Evolutionary conservation across 2,329 filamentous ascomycete genomes (phyloP).

Genomic region (Fusarium sp.): DNA sequence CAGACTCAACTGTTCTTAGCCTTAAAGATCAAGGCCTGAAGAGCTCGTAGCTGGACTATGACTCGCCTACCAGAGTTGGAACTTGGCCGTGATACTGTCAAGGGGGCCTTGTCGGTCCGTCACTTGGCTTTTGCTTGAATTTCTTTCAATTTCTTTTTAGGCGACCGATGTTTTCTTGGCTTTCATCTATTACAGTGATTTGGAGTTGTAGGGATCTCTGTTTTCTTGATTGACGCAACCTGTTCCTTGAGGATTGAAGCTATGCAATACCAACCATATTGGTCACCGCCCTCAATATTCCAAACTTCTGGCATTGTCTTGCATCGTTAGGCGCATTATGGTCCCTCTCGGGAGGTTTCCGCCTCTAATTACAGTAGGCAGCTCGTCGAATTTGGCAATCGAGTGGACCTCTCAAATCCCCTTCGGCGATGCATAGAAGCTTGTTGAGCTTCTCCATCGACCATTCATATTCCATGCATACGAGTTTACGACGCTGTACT

Average conservation of each 20-base stretch:
- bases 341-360: slow-evolving; percentile 13
- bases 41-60: slow-evolving; percentile 18
- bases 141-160: slow-evolving; percentile 23
- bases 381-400: slow-evolving; percentile 15
- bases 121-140: slow-evolving; percentile 14
- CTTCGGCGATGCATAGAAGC: slow-evolving; percentile 24
- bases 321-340: slow-evolving; percentile 2
- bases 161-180: slow-evolving; percentile 20
- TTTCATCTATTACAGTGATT: neutral
- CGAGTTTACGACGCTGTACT: slow-evolving; percentile 20
- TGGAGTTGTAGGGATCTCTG: neutral
- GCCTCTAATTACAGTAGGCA: slow-evolving; percentile 11
- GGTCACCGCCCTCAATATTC: neutral
- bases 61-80: slow-evolving; percentile 27
- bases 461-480: slow-evolving; percentile 20
- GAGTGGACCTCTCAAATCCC: slow-evolving; percentile 18
- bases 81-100: slow-evolving; percentile 8
- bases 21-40: slow-evolving; percentile 14
- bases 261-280: neutral
- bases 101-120: neutral
- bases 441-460: slow-evolving; percentile 18
- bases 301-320: neutral
- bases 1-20: slow-evolving; percentile 21
- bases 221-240: neutral
- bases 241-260: neutral